A percentile compares a stretch with the other conserved stretches of the same genome.
Evolutionary conservation across 2,329 filamentous ascomycete species (phyloP).

Genomic region (Aspergillus luchuensis): DNA sequence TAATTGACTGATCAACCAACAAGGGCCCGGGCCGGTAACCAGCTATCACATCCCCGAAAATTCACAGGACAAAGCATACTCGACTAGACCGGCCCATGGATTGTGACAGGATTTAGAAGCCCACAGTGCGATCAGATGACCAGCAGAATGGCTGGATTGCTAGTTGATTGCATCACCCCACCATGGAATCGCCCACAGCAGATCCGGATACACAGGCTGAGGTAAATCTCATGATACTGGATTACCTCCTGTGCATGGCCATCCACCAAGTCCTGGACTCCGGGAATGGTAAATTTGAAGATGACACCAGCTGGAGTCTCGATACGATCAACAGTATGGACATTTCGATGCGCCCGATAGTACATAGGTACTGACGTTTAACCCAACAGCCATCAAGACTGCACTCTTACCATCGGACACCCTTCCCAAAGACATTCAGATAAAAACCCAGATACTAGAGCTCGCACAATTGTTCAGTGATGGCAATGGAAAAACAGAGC

Average conservation of each 20-base stretch:
- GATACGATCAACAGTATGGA: slow-evolving; percentile 33
- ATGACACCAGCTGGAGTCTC: slow-evolving; percentile 26
- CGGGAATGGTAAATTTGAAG: slow-evolving; percentile 13
- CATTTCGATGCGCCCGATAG: background rate
- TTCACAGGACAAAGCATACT: too few species aligned
- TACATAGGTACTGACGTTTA: background rate
- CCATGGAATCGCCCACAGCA: slow-evolving; percentile 26
- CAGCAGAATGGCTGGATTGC: background rate
- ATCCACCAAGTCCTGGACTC: slow-evolving; percentile 47
- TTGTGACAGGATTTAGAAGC: too few species aligned
- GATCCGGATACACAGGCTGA: slow-evolving; percentile 45
- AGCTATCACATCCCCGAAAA: too few species aligned
- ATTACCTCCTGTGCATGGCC: slow-evolving; percentile 55
- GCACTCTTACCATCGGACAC: slow-evolving; percentile 46
- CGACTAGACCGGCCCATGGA: too few species aligned
- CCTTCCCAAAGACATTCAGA: slow-evolving; percentile 44
- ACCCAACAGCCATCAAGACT: slow-evolving; percentile 43
- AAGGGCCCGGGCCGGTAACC: too few species aligned
- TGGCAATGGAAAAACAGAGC: background rate
- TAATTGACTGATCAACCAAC: too few species aligned
- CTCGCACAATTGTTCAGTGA: slow-evolving; percentile 50
- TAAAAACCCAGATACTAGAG: slow-evolving; percentile 53
- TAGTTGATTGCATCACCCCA: background rate
- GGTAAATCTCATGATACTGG: slow-evolving; percentile 58
- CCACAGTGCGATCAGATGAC: background rate